These are phyloP conservation scores for Alternaria hordeiaustralica DNA, from an alignment of 2,329 filamentous ascomycete genomes.

Conservation along the genomic window DNA sequence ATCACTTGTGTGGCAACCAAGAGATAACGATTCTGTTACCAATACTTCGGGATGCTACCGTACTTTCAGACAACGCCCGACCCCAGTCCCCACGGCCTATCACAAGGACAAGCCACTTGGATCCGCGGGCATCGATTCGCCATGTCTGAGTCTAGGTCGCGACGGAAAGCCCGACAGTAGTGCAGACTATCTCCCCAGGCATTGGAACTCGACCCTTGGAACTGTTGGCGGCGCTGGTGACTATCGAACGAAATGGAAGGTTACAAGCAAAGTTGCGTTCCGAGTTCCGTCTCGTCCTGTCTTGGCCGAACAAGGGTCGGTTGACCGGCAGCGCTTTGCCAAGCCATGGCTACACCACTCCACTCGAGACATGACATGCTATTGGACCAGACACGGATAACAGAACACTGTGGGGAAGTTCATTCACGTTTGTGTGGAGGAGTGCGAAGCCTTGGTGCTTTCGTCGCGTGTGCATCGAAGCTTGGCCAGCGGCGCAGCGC, in stretches of 20 bases:
- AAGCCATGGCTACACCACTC: constrained; percentile 5
- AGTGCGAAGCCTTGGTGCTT: constrained; percentile 16
- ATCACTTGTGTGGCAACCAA: constrained; percentile 21
- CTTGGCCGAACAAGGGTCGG: constrained; percentile 19
- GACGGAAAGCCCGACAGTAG: neutral
- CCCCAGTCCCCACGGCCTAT: neutral
- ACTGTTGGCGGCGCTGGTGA: constrained; percentile 27
- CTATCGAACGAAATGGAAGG: constrained; percentile 24
- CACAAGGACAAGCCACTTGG: neutral
- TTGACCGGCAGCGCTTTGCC: constrained; percentile 6
- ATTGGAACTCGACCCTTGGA: constrained; percentile 18
- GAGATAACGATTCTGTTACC: constrained; percentile 26
- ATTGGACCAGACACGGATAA: constrained; percentile 6
- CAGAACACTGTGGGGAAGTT: neutral
- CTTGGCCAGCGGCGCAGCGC: constrained; percentile 11
- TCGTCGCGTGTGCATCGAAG: constrained; percentile 16
- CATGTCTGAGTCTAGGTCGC: neutral
- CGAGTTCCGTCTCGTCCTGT: constrained; percentile 29
- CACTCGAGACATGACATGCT: neutral
- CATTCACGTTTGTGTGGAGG: constrained; percentile 13
- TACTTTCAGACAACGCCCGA: neutral
- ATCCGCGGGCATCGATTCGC: constrained; percentile 1
- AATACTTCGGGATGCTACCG: neutral
- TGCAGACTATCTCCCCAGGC: neutral
- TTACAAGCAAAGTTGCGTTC: constrained; percentile 23